phyloP scores from a whole-genome alignment of 495 filamentous ascomycete genomes.

The Platismatia glauca region DNA sequence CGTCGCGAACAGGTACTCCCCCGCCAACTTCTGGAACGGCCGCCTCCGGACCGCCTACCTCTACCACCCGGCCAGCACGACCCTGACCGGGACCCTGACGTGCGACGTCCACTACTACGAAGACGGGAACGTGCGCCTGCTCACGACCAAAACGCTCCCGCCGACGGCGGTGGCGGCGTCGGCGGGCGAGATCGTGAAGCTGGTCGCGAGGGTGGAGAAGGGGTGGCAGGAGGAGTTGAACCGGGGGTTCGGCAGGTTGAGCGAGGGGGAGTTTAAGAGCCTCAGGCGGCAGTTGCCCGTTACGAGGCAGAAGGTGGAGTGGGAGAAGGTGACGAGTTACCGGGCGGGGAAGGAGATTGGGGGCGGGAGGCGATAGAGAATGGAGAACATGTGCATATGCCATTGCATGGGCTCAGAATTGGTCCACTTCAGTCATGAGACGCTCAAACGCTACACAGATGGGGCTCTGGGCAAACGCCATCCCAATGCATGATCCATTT shows the following conservation, averaged over 20 bases:
- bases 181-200: slow-evolving; percentile 58
- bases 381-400: background rate
- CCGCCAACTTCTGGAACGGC: slow-evolving; percentile 98
- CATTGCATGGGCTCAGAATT: background rate
- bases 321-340: slow-evolving; percentile 98
- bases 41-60: slow-evolving; percentile 88
- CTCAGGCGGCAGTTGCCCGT: slow-evolving; percentile 89
- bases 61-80: slow-evolving; percentile 54
- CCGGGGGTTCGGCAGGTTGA: slow-evolving; percentile 73
- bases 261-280: slow-evolving; percentile 90
- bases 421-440: background rate
- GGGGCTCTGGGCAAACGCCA: slow-evolving; percentile 6
- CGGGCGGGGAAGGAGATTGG: slow-evolving; percentile 42
- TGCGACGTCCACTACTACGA: slow-evolving; percentile 99
- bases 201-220: slow-evolving; percentile 72
- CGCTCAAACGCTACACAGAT: background rate
- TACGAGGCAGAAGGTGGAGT: slow-evolving; percentile 97
- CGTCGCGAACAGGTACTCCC: slow-evolving; percentile 93
- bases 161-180: slow-evolving; percentile 22
- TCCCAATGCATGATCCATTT: slow-evolving; percentile 7
- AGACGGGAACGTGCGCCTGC: slow-evolving; percentile 91
- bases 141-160: slow-evolving; percentile 66
- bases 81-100: slow-evolving; percentile 58
- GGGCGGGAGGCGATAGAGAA: slow-evolving; percentile 19
- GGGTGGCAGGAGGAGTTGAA: slow-evolving; percentile 96